Evolutionary conservation across 352 stramenopile species (phyloP).

Genomic region (Phytophthora kernoviae): DNA sequence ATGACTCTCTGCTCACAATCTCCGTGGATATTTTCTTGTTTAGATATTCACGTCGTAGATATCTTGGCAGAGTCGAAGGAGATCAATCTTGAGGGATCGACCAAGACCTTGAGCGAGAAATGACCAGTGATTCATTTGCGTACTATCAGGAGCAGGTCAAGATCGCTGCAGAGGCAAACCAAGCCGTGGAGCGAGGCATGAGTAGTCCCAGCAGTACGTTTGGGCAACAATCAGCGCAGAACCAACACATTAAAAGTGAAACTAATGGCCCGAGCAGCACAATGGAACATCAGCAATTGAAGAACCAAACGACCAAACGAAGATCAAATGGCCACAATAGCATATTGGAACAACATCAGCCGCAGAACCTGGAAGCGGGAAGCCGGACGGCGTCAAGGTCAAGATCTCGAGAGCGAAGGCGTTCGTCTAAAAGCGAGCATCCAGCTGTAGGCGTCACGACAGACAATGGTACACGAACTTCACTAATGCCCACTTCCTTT

Average conservation of each 20-base stretch:
- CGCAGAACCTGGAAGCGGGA: constrained; percentile 4
- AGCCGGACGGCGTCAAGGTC: constrained; percentile 2
- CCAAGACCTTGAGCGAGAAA: constrained; percentile 47
- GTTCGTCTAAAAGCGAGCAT: constrained; percentile 13
- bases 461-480: constrained; percentile 12
- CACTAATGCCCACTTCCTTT: background rate
- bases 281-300: no score
- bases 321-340: background rate
- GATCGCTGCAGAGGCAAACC: constrained; percentile 18
- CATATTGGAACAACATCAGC: background rate
- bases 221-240: no score
- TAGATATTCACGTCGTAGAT: constrained; percentile 62
- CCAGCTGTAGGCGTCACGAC: background rate
- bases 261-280: no score
- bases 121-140: constrained; percentile 45
- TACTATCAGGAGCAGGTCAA: constrained; percentile 49
- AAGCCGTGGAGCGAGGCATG: constrained; percentile 4
- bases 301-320: constrained; percentile 8
- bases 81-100: constrained; percentile 53
- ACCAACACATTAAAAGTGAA: no score
- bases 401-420: constrained; percentile 16
- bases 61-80: constrained; percentile 62
- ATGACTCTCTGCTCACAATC: background rate
- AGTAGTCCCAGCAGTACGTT: background rate
- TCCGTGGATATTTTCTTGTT: background rate